Percentiles rank a stretch among this genome's conserved stretches.
phyloP scores from a whole-genome alignment of 768 basidiomycete species.

The Pleurotus cornucopiae region DNA sequence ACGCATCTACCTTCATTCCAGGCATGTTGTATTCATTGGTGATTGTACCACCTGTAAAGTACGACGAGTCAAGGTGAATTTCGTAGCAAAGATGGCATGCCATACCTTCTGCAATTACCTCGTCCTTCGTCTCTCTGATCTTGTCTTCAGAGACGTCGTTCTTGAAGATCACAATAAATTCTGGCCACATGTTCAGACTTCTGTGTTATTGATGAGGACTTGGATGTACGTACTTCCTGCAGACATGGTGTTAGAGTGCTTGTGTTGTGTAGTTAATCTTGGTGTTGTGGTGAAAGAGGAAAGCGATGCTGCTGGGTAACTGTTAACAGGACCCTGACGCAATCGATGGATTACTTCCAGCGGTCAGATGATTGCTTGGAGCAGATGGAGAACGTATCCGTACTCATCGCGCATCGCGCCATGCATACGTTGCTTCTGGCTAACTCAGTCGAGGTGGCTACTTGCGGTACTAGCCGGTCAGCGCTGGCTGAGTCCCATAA shows the following conservation, averaged over 20 bases:
- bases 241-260: no score
- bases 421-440: no score
- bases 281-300: no score
- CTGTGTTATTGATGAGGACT: neutral
- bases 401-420: no score
- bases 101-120: conserved; percentile 36
- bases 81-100: no score
- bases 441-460: no score
- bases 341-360: conserved; percentile 1
- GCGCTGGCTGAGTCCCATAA: neutral
- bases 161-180: conserved; percentile 57
- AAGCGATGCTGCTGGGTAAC: neutral
- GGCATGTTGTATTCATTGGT: conserved; percentile 29
- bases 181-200: conserved; percentile 21
- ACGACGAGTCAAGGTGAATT: neutral
- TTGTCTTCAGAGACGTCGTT: conserved; percentile 31
- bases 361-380: no score
- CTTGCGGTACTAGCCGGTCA: no score
- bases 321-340: neutral
- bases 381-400: no score
- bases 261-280: no score
- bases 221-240: no score
- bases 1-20: conserved; percentile 27
- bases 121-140: conserved; percentile 34
- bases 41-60: conserved; percentile 38